Base-by-base conservation (phyloP, 345 rosid species). In the Linum lewisii region DNA sequence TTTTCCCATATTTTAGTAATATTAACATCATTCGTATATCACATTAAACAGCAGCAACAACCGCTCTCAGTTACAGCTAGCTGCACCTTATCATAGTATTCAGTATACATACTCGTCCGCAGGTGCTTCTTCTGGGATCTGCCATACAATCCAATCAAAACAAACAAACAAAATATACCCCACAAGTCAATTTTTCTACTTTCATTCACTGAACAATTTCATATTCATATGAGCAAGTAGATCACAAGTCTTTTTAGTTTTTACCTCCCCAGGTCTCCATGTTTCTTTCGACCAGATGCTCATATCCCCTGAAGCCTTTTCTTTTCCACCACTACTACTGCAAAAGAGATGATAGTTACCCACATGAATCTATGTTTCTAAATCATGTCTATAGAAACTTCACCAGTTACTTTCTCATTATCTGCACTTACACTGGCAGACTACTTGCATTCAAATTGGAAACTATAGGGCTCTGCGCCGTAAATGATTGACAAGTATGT, bases 231-330 rank as follows among this genome's bases (percentile, higher is more conserved):
- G 45, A 38, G 45, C 15, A 1, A 3, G 13, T 38, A 38, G 13
- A 38, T 38, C 15, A 38, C 15, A 38, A 38, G 45, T 8, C 11
- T 2, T 38, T 4, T 34, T 34, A 52, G 52, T 24, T 50, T 58
- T 66, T 77, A 87, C 96, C 97, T 90, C 94, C 53, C 97, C 95
- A 36, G 81, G 85, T 42, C 21, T 69, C 97, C 97, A 90, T 64
- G 72, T 84, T 66, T 82, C 89, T 72, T 87, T 85, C 54, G 77
- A 59, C 96, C 97, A 90, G 37, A 90, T 64, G 68, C 79, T 79
- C 7, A 54, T 66, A 69, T 82, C 94, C 52, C 71, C 84, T 1
- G 84, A 65, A 63, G 62, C 62, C 61, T 53, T 66, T 58, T 58
- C 70, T 18, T 53, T 56, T 66, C 68, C 79, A 57, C 24, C 53